Percentiles rank a stretch among this genome's conserved stretches.
These are phyloP conservation scores for Lobosporangium transversale DNA, from an alignment of 192 early-diverging fungal species.

Conservation along the genomic window DNA sequence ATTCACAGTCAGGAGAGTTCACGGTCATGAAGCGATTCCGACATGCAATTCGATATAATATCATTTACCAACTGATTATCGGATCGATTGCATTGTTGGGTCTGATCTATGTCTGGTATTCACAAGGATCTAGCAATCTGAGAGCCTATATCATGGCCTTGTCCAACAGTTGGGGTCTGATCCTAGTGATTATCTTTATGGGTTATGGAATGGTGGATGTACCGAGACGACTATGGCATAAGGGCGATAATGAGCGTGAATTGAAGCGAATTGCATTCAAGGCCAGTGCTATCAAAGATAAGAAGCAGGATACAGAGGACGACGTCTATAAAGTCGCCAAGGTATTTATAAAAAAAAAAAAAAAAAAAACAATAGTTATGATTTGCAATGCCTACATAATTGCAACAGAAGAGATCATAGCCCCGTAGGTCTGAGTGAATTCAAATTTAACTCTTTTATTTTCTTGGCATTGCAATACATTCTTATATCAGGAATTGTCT, in stretches of 20 bases:
- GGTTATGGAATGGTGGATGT: constrained; percentile 93
- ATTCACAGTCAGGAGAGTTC: constrained; percentile 90
- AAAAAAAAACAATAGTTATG: too few relatives aligned
- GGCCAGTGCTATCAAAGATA: constrained; percentile 81
- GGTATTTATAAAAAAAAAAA: constrained; percentile 40
- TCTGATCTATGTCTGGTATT: constrained; percentile 71
- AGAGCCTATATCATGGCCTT: constrained; percentile 89
- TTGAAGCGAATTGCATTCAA: constrained; percentile 73
- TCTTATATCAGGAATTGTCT: constrained; percentile 54
- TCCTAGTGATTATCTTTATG: constrained; percentile 89
- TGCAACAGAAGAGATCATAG: too few relatives aligned
- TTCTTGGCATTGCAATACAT: too few relatives aligned
- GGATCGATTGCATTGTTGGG: constrained; percentile 76
- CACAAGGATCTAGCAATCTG: constrained; percentile 66
- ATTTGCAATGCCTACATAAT: too few relatives aligned
- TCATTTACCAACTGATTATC: constrained; percentile 81
- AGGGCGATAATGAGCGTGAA: constrained; percentile 67
- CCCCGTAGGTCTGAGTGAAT: too few relatives aligned
- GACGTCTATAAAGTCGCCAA: constrained; percentile 65
- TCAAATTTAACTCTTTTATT: too few relatives aligned
- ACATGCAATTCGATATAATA: constrained; percentile 82
- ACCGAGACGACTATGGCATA: constrained; percentile 86
- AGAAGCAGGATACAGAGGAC: constrained; percentile 81
- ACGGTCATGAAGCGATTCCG: constrained; percentile 70
- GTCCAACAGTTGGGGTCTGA: constrained; percentile 94